These are phyloP conservation scores for Stevia rebaudiana DNA, from an alignment of 140 eudicot species.

Conservation along the genomic window DNA sequence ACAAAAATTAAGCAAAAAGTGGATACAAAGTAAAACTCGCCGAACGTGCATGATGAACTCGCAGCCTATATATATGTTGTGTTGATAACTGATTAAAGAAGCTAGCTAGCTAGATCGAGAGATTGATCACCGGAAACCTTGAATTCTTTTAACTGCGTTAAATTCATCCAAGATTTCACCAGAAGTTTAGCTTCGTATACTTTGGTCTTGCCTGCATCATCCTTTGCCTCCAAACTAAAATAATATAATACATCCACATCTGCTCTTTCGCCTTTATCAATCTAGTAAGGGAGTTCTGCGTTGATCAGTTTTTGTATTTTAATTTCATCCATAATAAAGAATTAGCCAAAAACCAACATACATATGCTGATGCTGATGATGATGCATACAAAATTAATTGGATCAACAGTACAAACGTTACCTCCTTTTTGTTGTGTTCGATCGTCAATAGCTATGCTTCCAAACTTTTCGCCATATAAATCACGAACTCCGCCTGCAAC, in stretches of 20 bases:
- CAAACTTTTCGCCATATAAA: background rate
- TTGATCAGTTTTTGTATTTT: too few species aligned
- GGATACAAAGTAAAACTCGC: too few species aligned
- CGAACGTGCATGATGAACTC: too few species aligned
- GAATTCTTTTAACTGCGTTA: constrained; percentile 51
- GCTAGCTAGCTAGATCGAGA: too few species aligned
- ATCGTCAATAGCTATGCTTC: constrained; percentile 30
- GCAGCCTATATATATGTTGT: background rate
- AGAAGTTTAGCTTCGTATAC: constrained; percentile 53
- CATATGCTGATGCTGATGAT: too few species aligned
- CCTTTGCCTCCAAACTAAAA: constrained; percentile 49
- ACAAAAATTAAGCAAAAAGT: too few species aligned
- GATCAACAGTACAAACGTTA: constrained; percentile 3
- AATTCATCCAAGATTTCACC: constrained; percentile 71
- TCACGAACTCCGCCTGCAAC: too few species aligned
- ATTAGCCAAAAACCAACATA: too few species aligned
- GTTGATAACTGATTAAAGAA: background rate
- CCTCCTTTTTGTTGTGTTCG: constrained; percentile 35
- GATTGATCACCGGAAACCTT: constrained; percentile 29
- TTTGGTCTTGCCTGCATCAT: constrained; percentile 37
- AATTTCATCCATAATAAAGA: too few species aligned
- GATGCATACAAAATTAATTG: too few species aligned
- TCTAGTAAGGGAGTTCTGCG: constrained; percentile 13
- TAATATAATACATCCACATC: constrained; percentile 50
- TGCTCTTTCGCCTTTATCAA: constrained; percentile 51